Percentiles rank a stretch among this genome's conserved stretches.
These are phyloP conservation scores for Trebouxia sp. DNA, from an alignment of 139 green algal genomes.

Conservation along the genomic window DNA sequence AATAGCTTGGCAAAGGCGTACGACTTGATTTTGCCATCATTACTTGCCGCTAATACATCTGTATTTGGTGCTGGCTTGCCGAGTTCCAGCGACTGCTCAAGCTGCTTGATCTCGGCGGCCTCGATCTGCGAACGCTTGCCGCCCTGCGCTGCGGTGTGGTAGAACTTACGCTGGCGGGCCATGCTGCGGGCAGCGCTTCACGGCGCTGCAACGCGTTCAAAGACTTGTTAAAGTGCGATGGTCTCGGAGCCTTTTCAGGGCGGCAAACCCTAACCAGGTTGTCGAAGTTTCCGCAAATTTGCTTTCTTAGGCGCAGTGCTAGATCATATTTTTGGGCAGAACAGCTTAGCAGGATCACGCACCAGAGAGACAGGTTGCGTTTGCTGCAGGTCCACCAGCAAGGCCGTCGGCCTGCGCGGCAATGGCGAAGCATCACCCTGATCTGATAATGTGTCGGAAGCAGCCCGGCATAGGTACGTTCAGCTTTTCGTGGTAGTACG, in stretches of 20 bases:
- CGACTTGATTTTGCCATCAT: not conserved
- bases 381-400: no score
- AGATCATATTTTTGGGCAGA: no score
- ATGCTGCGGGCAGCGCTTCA: no score
- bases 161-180: constrained; percentile 6
- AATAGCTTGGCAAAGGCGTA: constrained; percentile 43
- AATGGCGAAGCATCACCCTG: constrained; percentile 88
- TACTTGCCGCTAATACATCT: not conserved
- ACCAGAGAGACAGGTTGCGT: no score
- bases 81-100: constrained; percentile 36
- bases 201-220: no score
- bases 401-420: not conserved
- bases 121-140: constrained; percentile 39
- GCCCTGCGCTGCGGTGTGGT: not conserved
- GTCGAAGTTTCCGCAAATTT: no score
- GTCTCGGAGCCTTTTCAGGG: not conserved
- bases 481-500: not conserved
- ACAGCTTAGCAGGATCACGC: no score
- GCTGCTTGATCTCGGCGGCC: constrained; percentile 41
- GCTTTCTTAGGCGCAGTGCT: no score
- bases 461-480: constrained; percentile 91
- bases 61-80: constrained; percentile 16
- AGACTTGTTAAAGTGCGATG: no score
- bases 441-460: constrained; percentile 98
- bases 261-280: constrained; percentile 3